A percentile compares a stretch with the other conserved stretches of the same genome.
These are phyloP conservation scores for Hirsutella minnesotensis DNA, from an alignment of 2,329 filamentous ascomycete genomes.

Conservation along the genomic window DNA sequence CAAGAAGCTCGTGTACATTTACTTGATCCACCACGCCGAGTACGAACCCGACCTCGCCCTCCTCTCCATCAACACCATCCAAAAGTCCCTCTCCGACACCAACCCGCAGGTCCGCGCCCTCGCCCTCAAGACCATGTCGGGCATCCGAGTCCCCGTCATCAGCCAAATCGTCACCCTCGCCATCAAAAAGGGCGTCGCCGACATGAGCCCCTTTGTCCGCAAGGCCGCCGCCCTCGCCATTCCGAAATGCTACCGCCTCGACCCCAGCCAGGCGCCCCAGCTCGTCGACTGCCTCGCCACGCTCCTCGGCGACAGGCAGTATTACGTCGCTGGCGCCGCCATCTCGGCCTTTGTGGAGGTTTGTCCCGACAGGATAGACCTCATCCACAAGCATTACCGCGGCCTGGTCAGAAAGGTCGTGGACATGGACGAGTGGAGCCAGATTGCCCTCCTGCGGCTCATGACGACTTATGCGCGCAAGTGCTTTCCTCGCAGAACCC, in stretches of 20 bases:
- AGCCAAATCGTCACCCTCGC: slow-evolving; percentile 93
- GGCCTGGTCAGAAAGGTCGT: slow-evolving; percentile 78
- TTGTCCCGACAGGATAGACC: slow-evolving; percentile 75
- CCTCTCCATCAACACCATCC: slow-evolving; percentile 96
- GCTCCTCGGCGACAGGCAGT: slow-evolving; percentile 81
- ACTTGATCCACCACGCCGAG: slow-evolving; percentile 92
- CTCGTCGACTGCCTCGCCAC: slow-evolving; percentile 69
- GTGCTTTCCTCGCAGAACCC: slow-evolving; percentile 69
- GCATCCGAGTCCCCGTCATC: slow-evolving; percentile 93
- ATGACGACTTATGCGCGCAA: slow-evolving; percentile 76
- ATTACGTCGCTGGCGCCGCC: slow-evolving; percentile 91
- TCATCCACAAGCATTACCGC: slow-evolving; percentile 86
- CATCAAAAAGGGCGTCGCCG: slow-evolving; percentile 84
- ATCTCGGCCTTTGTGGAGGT: slow-evolving; percentile 82
- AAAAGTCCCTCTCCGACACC: slow-evolving; percentile 88
- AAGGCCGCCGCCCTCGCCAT: slow-evolving; percentile 89
- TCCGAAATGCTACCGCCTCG: slow-evolving; percentile 87
- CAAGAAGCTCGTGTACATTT: slow-evolving; percentile 98
- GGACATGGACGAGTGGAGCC: slow-evolving; percentile 99
- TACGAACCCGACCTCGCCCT: slow-evolving; percentile 90
- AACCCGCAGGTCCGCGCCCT: slow-evolving; percentile 87
- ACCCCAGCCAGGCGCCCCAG: slow-evolving; percentile 75
- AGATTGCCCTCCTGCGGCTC: slow-evolving; percentile 69
- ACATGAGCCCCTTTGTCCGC: slow-evolving; percentile 90
- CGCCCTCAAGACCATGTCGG: slow-evolving; percentile 91